Evolutionary conservation across 2,329 filamentous ascomycete genomes (phyloP).

Genomic region (Neospermospora avenae): DNA sequence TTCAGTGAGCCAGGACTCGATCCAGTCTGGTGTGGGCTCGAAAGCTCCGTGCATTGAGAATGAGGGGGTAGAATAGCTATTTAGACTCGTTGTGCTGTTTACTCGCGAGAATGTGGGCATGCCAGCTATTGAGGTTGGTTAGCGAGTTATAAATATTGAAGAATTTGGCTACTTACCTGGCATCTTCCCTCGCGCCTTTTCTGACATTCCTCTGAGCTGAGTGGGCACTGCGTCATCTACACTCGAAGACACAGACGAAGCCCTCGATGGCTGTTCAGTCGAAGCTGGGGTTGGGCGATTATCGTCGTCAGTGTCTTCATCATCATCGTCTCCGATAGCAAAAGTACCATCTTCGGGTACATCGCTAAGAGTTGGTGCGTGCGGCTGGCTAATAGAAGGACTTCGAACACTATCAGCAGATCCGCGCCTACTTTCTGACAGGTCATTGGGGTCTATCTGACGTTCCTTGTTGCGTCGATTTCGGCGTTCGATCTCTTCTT

Average conservation of each 20-base stretch:
- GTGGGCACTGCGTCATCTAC: constrained; percentile 76
- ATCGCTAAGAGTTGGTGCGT: constrained; percentile 56
- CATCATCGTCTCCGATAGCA: constrained; percentile 81
- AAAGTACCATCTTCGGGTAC: constrained; percentile 80
- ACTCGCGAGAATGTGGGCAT: constrained; percentile 81
- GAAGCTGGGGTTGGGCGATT: constrained; percentile 56
- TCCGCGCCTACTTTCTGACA: constrained; percentile 43
- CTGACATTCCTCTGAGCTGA: constrained; percentile 89
- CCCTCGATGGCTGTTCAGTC: constrained; percentile 58
- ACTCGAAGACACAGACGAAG: constrained; percentile 64
- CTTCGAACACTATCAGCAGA: constrained; percentile 68
- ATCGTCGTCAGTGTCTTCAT: constrained; percentile 50
- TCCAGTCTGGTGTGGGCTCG: constrained; percentile 78
- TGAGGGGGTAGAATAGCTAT: constrained; percentile 57
- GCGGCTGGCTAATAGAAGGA: constrained; percentile 52
- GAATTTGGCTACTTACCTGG: constrained; percentile 44
- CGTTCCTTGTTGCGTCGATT: constrained; percentile 66
- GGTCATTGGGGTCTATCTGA: constrained; percentile 48
- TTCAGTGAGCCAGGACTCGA: constrained; percentile 91
- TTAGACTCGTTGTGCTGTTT: constrained; percentile 82
- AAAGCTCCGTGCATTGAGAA: constrained; percentile 61
- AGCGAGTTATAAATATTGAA: constrained; percentile 6
- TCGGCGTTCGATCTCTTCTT: constrained; percentile 83
- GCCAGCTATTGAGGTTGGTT: constrained; percentile 48
- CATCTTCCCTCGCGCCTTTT: constrained; percentile 95